phyloP scores from a whole-genome alignment of 305 asterid species.

The Solanum chacoense region DNA sequence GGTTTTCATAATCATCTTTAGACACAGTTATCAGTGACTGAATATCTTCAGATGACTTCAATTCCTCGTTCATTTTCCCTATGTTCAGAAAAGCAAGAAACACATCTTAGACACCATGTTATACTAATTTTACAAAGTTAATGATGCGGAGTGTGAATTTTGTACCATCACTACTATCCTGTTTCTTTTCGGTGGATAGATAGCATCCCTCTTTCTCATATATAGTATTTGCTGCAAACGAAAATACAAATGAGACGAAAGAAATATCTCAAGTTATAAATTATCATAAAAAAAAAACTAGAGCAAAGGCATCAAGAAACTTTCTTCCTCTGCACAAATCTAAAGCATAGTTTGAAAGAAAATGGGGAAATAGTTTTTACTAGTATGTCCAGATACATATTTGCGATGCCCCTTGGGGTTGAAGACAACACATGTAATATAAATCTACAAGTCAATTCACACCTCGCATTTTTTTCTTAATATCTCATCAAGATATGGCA shows the following conservation, averaged over 20 bases:
- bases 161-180: conserved; percentile 26
- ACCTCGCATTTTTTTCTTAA: background rate
- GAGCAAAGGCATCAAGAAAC: conserved; percentile 1
- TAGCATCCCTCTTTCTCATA: conserved; percentile 23
- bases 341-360: background rate
- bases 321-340: background rate
- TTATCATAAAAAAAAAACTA: background rate
- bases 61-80: conserved; percentile 25
- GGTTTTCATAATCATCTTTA: conserved; percentile 63
- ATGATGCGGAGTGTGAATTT: background rate
- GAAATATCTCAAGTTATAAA: background rate
- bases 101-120: background rate
- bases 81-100: conserved; percentile 8
- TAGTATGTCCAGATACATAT: background rate
- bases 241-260: conserved; percentile 3
- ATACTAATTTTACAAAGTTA: background rate
- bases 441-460: background rate
- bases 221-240: conserved; percentile 31
- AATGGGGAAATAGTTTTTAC: background rate
- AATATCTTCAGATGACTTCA: conserved; percentile 23
- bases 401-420: background rate
- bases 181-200: conserved; percentile 10
- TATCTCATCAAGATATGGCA: background rate
- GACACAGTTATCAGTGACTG: conserved; percentile 30
- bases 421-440: background rate